Conservation (phyloP, 768 basidiomycete genomes). For the Artomyces pyxidatus region DNA sequence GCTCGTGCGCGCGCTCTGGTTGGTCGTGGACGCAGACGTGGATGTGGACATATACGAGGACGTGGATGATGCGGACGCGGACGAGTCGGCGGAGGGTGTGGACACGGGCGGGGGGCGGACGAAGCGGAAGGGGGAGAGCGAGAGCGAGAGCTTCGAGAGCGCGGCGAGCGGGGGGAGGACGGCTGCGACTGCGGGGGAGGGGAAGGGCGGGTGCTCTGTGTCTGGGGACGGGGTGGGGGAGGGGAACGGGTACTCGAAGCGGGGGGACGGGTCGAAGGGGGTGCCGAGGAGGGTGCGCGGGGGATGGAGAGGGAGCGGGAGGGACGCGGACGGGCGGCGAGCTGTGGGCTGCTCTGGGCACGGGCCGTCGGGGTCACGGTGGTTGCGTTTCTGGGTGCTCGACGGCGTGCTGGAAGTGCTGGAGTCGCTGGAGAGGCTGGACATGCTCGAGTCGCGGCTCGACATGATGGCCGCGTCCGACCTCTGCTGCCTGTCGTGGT, state of each 20-base stretch:
- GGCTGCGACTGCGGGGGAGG: not conserved
- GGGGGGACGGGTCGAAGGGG: conserved; percentile 4
- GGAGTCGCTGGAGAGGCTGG: too few relatives aligned
- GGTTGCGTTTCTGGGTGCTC: too few relatives aligned
- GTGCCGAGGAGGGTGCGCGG: not conserved
- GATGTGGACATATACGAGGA: not conserved
- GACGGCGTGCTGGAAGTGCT: too few relatives aligned
- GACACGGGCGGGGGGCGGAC: not conserved
- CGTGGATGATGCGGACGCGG: not conserved
- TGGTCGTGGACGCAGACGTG: not conserved
- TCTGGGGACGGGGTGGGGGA: not conserved
- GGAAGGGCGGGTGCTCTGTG: not conserved
- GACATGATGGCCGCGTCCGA: too few relatives aligned
- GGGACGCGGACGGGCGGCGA: too few relatives aligned
- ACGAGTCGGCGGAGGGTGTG: not conserved
- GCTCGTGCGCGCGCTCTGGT: not conserved
- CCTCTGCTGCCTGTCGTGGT: too few relatives aligned
- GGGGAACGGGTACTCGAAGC: conserved; percentile 6
- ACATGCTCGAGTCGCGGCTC: too few relatives aligned
- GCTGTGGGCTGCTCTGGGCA: too few relatives aligned
- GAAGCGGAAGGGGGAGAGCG: not conserved
- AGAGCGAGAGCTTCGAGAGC: not conserved
- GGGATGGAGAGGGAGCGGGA: not conserved
- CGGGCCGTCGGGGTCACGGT: too few relatives aligned
- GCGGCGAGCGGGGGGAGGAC: not conserved